Conservation (phyloP, 2,329 filamentous ascomycete genomes). For the Tolypocladium ovalisporum region DNA sequence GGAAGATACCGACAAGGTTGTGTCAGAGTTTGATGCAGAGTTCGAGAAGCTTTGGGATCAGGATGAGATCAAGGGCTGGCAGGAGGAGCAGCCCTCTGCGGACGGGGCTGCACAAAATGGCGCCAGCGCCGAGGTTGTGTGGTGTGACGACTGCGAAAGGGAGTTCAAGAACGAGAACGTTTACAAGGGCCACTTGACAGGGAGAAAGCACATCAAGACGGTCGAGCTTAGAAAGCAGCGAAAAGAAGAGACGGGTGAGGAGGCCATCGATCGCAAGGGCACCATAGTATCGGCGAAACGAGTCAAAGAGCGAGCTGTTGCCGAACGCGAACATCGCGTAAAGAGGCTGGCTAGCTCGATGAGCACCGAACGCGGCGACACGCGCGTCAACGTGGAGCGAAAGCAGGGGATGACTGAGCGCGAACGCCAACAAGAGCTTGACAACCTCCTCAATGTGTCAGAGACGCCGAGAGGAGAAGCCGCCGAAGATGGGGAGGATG, state of each 20-base stretch:
- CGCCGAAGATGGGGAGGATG: constrained; percentile 49
- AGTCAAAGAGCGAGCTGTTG: constrained; percentile 81
- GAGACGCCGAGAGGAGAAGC: constrained; percentile 20
- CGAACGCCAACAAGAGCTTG: constrained; percentile 86
- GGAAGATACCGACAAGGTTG: constrained; percentile 72
- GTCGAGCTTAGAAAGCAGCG: constrained; percentile 52
- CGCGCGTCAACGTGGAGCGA: constrained; percentile 87
- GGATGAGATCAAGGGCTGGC: constrained; percentile 72
- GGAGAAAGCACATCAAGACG: constrained; percentile 87
- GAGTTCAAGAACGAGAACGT: constrained; percentile 94
- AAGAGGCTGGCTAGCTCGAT: constrained; percentile 72
- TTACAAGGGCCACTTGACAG: constrained; percentile 77
- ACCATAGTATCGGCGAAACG: constrained; percentile 32
- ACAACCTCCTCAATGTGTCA: constrained; percentile 57
- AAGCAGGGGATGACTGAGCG: constrained; percentile 96
- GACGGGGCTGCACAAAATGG: constrained; percentile 13
- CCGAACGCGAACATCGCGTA: constrained; percentile 77
- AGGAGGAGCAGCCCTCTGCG: constrained; percentile 36
- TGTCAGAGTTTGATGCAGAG: constrained; percentile 67
- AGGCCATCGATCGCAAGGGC: constrained; percentile 13
- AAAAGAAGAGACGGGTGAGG: constrained; percentile 25
- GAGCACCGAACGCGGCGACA: constrained; percentile 79
- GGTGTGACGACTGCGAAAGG: constrained; percentile 87
- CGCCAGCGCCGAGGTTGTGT: constrained; percentile 54
- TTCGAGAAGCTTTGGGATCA: constrained; percentile 77